Evolutionary conservation across 2,329 filamentous ascomycete species (phyloP).

Genomic region (Teratosphaeria nubilosa): DNA sequence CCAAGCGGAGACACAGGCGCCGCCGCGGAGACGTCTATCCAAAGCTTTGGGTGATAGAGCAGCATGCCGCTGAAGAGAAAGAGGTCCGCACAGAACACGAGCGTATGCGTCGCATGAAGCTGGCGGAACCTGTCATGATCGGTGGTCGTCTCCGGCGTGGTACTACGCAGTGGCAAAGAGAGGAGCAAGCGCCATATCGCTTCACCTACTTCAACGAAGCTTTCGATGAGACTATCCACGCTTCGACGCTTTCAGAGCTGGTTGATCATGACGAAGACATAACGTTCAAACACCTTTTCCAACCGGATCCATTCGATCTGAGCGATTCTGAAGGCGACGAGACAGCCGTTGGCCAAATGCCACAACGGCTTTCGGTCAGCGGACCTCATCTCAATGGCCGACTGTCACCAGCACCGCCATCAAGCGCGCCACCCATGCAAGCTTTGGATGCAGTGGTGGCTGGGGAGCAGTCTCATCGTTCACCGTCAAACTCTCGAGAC

Average conservation of each 20-base stretch:
- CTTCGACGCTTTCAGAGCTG: constrained; percentile 86
- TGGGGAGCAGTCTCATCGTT: constrained; percentile 6
- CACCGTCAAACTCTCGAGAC: constrained; percentile 24
- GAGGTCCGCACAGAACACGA: constrained; percentile 54
- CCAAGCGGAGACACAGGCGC: neutral
- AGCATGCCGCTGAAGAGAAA: constrained; percentile 86
- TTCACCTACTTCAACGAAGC: constrained; percentile 99
- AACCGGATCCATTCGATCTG: constrained; percentile 71
- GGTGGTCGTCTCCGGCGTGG: constrained; percentile 79
- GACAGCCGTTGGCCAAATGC: constrained; percentile 28
- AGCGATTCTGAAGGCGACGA: constrained; percentile 57
- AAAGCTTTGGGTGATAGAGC: constrained; percentile 52
- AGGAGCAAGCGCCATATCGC: constrained; percentile 83
- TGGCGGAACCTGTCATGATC: constrained; percentile 86
- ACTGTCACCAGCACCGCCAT: neutral
- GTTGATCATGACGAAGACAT: constrained; percentile 62
- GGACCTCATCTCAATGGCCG: constrained; percentile 1
- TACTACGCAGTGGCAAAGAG: constrained; percentile 69
- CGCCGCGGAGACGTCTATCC: neutral
- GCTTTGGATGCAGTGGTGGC: neutral
- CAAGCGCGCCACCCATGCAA: neutral
- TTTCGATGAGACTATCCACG: constrained; percentile 90
- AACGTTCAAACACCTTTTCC: constrained; percentile 78
- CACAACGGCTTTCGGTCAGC: neutral
- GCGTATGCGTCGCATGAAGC: constrained; percentile 75